Evolutionary conservation across 768 basidiomycete genomes (phyloP), one percentile per base, ranked within the genome.

Genomic region (Tylopilus rubrobrunneus): DNA sequence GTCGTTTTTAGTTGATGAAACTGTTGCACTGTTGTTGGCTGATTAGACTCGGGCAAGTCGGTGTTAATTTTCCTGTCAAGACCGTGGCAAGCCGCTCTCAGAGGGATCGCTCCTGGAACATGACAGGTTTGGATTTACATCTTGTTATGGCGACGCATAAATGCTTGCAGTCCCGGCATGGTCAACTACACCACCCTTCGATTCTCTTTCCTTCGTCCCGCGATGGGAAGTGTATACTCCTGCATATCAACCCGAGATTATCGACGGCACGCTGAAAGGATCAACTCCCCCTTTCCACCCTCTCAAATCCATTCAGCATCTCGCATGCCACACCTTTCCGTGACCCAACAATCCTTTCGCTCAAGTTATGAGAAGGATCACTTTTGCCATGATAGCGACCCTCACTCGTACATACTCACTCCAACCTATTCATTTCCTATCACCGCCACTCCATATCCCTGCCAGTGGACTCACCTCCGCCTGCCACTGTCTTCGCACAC

Each of bases 291-390:
- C 17, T 21, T 15, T 34, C 34, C 10, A 62, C 21, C 53, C 54
- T 54, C 78, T 48, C 74, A 69, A 15, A 49, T 78, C 55, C 72
- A 63, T 56, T 53, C 80, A 11, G 72, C 73, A 45, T 76, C 74
- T 44, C 62, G 69, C 21, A 73, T 72, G 51, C 71, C 67, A 3
- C 62, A 68, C 31, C 62, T 64, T 2, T 73, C 73, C 10, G 64
- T 70, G 29, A 58, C 68, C 31, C 31, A 31, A 34, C 71, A 66
- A 58, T 72, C 71, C 28, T 66, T 68, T 1, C 9, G 12, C 34
- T 73, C 75, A 19, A 68, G 74, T 46, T 68, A 71, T 57, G 69
- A 68, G 45, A 70, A 70, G n/a, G 49, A 55, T 33, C 67, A 33
- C 45, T 37, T 43, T 42, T 57, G 37, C 51, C 43, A 29, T 12